phyloP scores from a whole-genome alignment of 179 eudicot genomes.

The Silene vulgaris region DNA sequence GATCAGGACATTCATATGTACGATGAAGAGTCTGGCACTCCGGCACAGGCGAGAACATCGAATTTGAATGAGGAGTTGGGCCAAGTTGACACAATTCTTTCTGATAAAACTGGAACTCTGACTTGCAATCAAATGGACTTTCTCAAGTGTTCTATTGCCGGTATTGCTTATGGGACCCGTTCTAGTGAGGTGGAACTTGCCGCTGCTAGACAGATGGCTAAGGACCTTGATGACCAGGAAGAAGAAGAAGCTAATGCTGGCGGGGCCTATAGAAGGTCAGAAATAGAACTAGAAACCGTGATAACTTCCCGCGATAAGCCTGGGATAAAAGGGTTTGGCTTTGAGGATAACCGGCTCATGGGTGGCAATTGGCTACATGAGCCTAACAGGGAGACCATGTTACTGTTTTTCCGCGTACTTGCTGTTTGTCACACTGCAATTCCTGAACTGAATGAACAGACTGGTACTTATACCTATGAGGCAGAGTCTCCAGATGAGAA shows the following conservation, averaged over 20 bases:
- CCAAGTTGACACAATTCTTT: slow-evolving; percentile 88
- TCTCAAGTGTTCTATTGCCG: slow-evolving; percentile 88
- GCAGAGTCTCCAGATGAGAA: slow-evolving; percentile 98
- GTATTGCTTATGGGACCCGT: slow-evolving; percentile 67
- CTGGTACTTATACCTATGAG: slow-evolving; percentile 69
- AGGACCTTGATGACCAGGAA: slow-evolving; percentile 50
- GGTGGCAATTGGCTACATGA: slow-evolving; percentile 75
- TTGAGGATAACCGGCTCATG: slow-evolving; percentile 75
- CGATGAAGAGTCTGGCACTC: slow-evolving; percentile 85
- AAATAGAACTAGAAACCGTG: slow-evolving; percentile 67
- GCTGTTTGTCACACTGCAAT: slow-evolving; percentile 95
- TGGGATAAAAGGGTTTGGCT: slow-evolving; percentile 70
- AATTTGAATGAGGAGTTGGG: slow-evolving; percentile 94
- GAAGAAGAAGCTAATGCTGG: slow-evolving; percentile 25
- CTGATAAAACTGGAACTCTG: slow-evolving; percentile 98
- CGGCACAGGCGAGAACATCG: slow-evolving; percentile 96
- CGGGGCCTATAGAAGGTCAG: slow-evolving; percentile 42
- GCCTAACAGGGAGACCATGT: slow-evolving; percentile 46
- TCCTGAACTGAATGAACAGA: slow-evolving; percentile 76
- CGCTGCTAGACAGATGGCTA: slow-evolving; percentile 77
- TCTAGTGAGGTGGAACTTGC: slow-evolving; percentile 92
- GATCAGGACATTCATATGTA: slow-evolving; percentile 76
- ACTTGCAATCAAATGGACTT: slow-evolving; percentile 97
- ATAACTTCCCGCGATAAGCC: slow-evolving; percentile 48
- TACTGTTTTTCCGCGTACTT: slow-evolving; percentile 73